These are phyloP conservation scores for Cenchrus purpureus DNA, from an alignment of 176 grass and related monocot species.

Conservation along the genomic window DNA sequence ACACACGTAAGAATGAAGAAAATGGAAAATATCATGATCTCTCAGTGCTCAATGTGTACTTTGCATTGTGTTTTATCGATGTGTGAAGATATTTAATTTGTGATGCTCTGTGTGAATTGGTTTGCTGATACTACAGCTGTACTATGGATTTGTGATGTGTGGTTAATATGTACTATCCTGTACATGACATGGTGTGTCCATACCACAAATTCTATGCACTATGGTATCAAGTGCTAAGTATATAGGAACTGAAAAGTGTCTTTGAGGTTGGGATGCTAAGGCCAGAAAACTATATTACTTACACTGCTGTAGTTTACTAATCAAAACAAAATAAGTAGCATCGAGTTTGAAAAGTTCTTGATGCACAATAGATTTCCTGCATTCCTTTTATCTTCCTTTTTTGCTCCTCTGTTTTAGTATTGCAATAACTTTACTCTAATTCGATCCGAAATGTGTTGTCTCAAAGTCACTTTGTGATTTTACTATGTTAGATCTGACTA, in stretches of 20 bases:
- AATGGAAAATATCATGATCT: neutral
- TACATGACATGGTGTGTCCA: neutral
- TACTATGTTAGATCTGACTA: slow-evolving; percentile 32
- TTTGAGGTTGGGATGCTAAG: neutral
- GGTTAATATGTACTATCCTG: neutral
- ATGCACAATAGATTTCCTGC: neutral
- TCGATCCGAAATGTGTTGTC: neutral
- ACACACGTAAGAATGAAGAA: neutral
- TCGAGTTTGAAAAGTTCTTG: neutral
- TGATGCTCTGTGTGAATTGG: neutral
- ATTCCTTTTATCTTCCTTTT: neutral
- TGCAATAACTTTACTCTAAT: slow-evolving; percentile 1
- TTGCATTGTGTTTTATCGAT: slow-evolving; percentile 8
- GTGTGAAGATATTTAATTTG: slow-evolving; percentile 4
- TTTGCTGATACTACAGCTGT: neutral
- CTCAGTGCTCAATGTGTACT: neutral
- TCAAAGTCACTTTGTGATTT: slow-evolving; percentile 31
- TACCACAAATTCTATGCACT: neutral
- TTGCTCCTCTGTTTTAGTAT: neutral
- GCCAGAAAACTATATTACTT: slow-evolving; percentile 1
- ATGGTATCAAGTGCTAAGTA: neutral
- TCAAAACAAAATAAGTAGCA: neutral
- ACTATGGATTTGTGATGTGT: slow-evolving; percentile 8
- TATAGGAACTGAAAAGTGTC: slow-evolving; percentile 24
- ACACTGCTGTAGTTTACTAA: neutral